phyloP scores from a whole-genome alignment of 202 grass and related monocot species.

The Dendrocalamus latiflorus region DNA sequence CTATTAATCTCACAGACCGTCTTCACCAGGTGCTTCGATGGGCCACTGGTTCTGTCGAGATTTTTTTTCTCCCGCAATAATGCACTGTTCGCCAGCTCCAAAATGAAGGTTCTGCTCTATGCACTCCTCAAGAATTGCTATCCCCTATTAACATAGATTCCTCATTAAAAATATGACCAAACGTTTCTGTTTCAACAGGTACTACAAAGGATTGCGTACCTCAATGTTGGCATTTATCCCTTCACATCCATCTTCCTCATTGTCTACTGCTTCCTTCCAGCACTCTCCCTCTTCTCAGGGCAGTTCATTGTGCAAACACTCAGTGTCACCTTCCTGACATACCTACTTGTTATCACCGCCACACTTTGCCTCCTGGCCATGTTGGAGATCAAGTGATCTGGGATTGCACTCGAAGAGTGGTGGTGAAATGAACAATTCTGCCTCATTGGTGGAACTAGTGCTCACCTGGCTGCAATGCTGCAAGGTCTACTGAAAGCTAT shows the following conservation, averaged over 20 bases:
- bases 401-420: constrained; percentile 94
- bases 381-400: constrained; percentile 96
- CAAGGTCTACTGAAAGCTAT: constrained; percentile 95
- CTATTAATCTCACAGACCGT: too few species aligned
- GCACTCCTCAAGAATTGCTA: background rate
- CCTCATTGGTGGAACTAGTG: constrained; percentile 94
- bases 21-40: too few species aligned
- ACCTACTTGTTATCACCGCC: constrained; percentile 78
- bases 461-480: constrained; percentile 81
- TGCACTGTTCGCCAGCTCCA: too few species aligned
- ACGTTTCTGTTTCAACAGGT: constrained; percentile 40
- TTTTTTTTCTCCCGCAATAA: too few species aligned
- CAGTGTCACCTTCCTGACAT: constrained; percentile 78
- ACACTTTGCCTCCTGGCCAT: constrained; percentile 87
- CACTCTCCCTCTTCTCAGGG: constrained; percentile 93
- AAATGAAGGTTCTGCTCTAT: constrained; percentile 69
- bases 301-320: constrained; percentile 98
- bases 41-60: too few species aligned
- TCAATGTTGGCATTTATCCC: constrained; percentile 97
- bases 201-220: too few species aligned
- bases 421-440: constrained; percentile 99
- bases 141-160: background rate
- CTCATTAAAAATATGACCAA: background rate
- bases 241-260: constrained; percentile 98
- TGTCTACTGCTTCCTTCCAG: constrained; percentile 96